Evolutionary conservation across 306 rosid genomes (phyloP).

Genomic region (Prunus mira): DNA sequence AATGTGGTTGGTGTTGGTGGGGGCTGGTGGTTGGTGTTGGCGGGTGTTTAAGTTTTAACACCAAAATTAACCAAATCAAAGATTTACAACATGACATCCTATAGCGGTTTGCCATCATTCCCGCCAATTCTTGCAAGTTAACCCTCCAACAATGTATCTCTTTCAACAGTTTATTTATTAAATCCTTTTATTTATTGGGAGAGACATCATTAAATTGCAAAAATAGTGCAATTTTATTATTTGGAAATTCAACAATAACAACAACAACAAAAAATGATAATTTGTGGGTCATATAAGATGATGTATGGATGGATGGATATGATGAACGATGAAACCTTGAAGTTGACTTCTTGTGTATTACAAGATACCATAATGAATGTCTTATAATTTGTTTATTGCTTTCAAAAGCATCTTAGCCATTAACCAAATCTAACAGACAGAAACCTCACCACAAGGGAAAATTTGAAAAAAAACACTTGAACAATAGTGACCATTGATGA

Average conservation of each 20-base stretch:
- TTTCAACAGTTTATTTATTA: neutral
- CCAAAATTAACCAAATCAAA: neutral
- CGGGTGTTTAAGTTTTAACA: neutral
- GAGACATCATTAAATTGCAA: neutral
- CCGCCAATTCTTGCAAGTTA: conserved; percentile 9
- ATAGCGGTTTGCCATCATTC: neutral
- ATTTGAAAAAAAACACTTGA: neutral
- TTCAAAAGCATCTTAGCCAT: neutral
- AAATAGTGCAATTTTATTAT: neutral
- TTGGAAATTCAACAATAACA: neutral
- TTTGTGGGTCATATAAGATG: neutral
- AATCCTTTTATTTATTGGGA: neutral
- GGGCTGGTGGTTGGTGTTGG: conserved; percentile 40
- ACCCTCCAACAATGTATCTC: neutral
- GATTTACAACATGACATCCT: neutral
- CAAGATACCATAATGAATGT: conserved; percentile 17
- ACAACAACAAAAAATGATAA: neutral
- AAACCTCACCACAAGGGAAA: neutral
- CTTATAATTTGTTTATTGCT: neutral
- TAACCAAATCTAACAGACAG: neutral
- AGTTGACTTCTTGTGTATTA: conserved; percentile 15
- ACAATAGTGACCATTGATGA: neutral
- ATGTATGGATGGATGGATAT: neutral
- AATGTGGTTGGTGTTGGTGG: conserved; percentile 44
- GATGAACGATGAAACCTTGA: conserved; percentile 7